Evolutionary conservation across 805 yeast species (phyloP).

Genomic region (Cyberlindnera suaveolens): DNA sequence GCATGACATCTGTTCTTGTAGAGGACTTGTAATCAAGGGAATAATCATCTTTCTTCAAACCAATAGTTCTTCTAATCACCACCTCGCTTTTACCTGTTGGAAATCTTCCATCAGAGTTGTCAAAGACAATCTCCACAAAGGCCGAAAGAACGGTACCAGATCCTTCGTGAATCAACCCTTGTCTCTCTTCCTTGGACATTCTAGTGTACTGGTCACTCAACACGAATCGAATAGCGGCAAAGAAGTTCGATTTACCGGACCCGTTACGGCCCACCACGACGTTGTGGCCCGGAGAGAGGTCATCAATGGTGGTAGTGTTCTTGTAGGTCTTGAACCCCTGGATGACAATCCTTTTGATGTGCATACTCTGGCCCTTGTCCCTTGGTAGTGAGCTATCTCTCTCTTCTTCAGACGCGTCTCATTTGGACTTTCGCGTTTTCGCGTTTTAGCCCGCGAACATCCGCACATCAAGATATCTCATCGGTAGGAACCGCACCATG

Average conservation of each 20-base stretch:
- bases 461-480: neutral
- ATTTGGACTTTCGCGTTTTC: slow-evolving; percentile 8
- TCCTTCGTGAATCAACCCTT: slow-evolving; percentile 84
- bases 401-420: neutral
- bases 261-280: slow-evolving; percentile 91
- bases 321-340: slow-evolving; percentile 94
- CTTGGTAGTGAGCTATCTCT: neutral
- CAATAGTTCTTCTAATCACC: slow-evolving; percentile 79
- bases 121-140: slow-evolving; percentile 84
- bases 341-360: slow-evolving; percentile 52
- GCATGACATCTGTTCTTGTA: slow-evolving; percentile 74
- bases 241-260: slow-evolving; percentile 94
- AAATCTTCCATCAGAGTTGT: slow-evolving; percentile 70
- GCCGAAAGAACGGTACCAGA: slow-evolving; percentile 89
- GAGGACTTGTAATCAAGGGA: slow-evolving; percentile 76
- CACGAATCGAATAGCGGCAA: slow-evolving; percentile 91
- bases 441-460: slow-evolving; percentile 1
- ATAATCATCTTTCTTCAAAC: slow-evolving; percentile 89
- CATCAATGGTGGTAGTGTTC: slow-evolving; percentile 70
- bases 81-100: slow-evolving; percentile 54
- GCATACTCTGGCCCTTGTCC: slow-evolving; percentile 23
- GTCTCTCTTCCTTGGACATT: slow-evolving; percentile 79
- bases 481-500: neutral
- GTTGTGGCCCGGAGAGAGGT: slow-evolving; percentile 75
- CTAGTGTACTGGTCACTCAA: slow-evolving; percentile 84